phyloP scores from a whole-genome alignment of 148 eudicot species.

The Spergularia bocconei region DNA sequence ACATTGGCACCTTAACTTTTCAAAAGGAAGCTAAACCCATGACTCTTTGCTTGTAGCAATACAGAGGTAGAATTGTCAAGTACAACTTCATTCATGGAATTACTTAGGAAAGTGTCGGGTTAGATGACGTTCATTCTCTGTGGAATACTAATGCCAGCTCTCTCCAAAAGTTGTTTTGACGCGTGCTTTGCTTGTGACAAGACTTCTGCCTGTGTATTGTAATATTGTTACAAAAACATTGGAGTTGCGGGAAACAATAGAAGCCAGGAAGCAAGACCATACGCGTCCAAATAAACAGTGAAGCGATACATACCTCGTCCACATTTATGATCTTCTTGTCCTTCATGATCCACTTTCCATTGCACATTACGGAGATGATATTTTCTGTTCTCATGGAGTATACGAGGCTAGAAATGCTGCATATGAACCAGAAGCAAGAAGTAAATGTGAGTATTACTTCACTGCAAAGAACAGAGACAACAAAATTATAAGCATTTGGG shows the following conservation, averaged over 20 bases:
- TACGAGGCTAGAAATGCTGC: constrained; percentile 91
- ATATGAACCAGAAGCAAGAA: background rate
- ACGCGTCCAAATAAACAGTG: background rate
- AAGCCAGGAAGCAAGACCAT: background rate
- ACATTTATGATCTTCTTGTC: constrained; percentile 69
- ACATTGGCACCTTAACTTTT: too few species aligned
- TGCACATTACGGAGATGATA: constrained; percentile 84
- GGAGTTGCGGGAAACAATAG: too few species aligned
- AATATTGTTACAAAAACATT: background rate
- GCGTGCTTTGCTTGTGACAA: constrained; percentile 57
- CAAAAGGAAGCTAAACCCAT: too few species aligned
- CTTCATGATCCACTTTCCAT: constrained; percentile 89
- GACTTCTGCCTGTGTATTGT: constrained; percentile 50
- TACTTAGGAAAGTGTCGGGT: background rate
- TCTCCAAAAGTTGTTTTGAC: constrained; percentile 52
- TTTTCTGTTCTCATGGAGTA: constrained; percentile 89
- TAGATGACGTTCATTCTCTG: constrained; percentile 49
- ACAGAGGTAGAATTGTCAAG: too few species aligned
- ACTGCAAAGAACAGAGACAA: background rate
- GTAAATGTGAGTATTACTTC: background rate
- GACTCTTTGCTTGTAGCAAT: too few species aligned
- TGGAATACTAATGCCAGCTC: constrained; percentile 74
- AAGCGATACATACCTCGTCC: constrained; percentile 57
- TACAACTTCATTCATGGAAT: constrained; percentile 3
- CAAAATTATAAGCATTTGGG: background rate